A percentile compares a stretch with the other conserved stretches of the same genome.
Conservation (phyloP, 2,329 filamentous ascomycete genomes). For the Alternaria novae-zelandiae region DNA sequence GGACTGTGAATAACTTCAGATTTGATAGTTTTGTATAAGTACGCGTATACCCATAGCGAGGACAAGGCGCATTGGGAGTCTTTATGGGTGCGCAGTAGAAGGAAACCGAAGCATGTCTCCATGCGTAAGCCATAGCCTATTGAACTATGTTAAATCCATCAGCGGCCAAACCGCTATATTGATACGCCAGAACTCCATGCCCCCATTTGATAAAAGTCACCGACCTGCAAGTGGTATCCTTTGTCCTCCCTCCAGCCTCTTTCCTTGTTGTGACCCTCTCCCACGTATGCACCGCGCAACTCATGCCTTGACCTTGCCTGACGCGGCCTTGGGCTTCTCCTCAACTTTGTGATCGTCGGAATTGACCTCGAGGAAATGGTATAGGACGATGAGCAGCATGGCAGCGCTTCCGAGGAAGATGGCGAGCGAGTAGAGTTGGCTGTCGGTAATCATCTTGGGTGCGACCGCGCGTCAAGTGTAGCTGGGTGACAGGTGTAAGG, state of each 20-base stretch:
- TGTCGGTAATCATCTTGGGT: conserved; percentile 88
- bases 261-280: not conserved
- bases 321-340: conserved; percentile 35
- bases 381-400: conserved; percentile 91
- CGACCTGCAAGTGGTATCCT: not conserved
- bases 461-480: conserved; percentile 36
- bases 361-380: conserved; percentile 97
- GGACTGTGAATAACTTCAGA: not conserved
- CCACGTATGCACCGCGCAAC: not conserved
- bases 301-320: conserved; percentile 37
- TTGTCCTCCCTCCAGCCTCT: not conserved
- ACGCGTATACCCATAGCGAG: conserved; percentile 12
- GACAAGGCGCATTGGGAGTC: not conserved
- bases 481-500: conserved; percentile 11
- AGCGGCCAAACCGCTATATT: not conserved
- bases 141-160: not conserved
- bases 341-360: conserved; percentile 60
- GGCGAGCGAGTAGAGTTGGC: conserved; percentile 86
- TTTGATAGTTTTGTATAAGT: conserved; percentile 1
- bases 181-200: conserved; percentile 13
- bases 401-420: conserved; percentile 89
- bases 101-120: not conserved
- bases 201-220: not conserved
- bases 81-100: not conserved
- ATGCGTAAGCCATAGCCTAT: not conserved